phyloP scores from a whole-genome alignment of 192 early-diverging fungal species.

The Rhizophagus clarus region DNA sequence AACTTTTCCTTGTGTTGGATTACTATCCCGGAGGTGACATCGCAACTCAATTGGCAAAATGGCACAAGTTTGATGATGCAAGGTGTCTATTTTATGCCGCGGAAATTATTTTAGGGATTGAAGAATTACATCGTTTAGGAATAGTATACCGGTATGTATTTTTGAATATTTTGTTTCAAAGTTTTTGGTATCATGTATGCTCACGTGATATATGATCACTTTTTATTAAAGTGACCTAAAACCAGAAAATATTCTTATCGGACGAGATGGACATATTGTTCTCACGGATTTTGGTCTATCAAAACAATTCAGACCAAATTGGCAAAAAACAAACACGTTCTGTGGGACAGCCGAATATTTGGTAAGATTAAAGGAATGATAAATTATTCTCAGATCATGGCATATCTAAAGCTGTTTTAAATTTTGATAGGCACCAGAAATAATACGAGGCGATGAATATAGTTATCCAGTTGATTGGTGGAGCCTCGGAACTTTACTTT shows the following conservation, averaged over 20 bases:
- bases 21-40: conserved; percentile 93
- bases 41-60: conserved; percentile 77
- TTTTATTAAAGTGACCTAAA: conserved; percentile 67
- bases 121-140: conserved; percentile 83
- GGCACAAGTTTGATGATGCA: conserved; percentile 64
- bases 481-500: conserved; percentile 90
- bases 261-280: conserved; percentile 79
- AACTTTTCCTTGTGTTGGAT: conserved; percentile 88
- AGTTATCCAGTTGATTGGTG: conserved; percentile 87
- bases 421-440: conserved; percentile 73
- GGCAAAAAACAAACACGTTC: conserved; percentile 59
- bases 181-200: no score
- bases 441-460: conserved; percentile 61
- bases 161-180: no score
- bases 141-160: conserved; percentile 76
- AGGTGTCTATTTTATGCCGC: conserved; percentile 82
- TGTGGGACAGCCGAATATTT: conserved; percentile 84
- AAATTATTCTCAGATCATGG: not conserved
- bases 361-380: conserved; percentile 25
- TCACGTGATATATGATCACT: not conserved
- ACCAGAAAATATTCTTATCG: conserved; percentile 77
- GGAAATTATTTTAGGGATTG: conserved; percentile 85
- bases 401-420: not conserved
- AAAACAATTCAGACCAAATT: conserved; percentile 62
- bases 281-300: conserved; percentile 95